phyloP scores from a whole-genome alignment of 352 stramenopile species.

The Peronospora belbahrii region DNA sequence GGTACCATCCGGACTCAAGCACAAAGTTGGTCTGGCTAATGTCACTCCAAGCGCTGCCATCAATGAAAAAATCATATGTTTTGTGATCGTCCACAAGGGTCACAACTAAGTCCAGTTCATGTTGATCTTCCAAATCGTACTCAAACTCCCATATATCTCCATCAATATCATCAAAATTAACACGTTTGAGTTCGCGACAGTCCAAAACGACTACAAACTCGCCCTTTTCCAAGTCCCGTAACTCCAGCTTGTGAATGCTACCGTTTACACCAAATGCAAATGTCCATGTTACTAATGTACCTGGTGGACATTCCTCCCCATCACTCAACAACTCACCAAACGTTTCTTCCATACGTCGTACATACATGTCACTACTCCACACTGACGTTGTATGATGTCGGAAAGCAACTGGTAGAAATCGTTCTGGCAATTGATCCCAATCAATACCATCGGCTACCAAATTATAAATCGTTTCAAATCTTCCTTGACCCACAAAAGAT shows the following conservation, averaged over 20 bases:
- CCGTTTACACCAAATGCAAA: conserved; percentile 75
- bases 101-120: conserved; percentile 57
- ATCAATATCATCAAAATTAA: conserved; percentile 59
- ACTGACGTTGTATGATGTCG: conserved; percentile 34
- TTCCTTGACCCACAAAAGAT: conserved; percentile 60
- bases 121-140: conserved; percentile 61
- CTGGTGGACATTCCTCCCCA: conserved; percentile 31
- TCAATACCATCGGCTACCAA: conserved; percentile 49
- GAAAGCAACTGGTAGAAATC: conserved; percentile 29
- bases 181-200: conserved; percentile 44
- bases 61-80: conserved; percentile 70
- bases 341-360: conserved; percentile 55
- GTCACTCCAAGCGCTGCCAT: conserved; percentile 60
- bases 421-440: conserved; percentile 63
- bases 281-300: conserved; percentile 60
- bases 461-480: conserved; percentile 64
- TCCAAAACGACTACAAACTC: conserved; percentile 78
- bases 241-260: conserved; percentile 67
- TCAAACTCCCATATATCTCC: conserved; percentile 67
- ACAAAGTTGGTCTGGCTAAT: conserved; percentile 80
- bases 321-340: conserved; percentile 36
- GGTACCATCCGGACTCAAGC: conserved; percentile 67
- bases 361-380: conserved; percentile 78
- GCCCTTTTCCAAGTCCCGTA: conserved; percentile 59
- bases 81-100: conserved; percentile 58